Conservation (phyloP, 768 basidiomycete genomes). For the Hericium alpestre region DNA sequence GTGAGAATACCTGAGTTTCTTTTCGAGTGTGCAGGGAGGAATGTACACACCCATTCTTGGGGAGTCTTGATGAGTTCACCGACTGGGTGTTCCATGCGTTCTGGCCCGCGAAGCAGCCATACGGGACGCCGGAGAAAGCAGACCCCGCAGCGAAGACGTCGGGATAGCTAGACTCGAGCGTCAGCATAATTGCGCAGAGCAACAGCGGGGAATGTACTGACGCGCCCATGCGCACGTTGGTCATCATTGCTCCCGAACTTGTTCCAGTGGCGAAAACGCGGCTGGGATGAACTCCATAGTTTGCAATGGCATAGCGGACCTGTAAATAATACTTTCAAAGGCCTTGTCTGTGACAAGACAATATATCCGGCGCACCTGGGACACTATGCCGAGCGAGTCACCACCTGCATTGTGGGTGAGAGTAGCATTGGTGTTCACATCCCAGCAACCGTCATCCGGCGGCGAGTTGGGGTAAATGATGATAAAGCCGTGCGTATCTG, state of each 20-base stretch:
- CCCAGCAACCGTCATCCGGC: constrained; percentile 31
- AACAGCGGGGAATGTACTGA: no score
- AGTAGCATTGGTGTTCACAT: constrained; percentile 38
- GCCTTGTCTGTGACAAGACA: no score
- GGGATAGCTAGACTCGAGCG: background rate
- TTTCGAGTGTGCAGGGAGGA: no score
- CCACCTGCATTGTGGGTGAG: constrained; percentile 46
- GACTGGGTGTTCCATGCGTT: constrained; percentile 32
- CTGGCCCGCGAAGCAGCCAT: constrained; percentile 41
- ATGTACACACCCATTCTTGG: background rate
- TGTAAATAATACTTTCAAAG: no score
- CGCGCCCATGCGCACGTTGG: constrained; percentile 41
- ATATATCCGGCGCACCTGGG: constrained; percentile 19
- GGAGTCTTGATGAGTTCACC: background rate
- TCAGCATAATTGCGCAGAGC: no score
- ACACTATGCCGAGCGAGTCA: constrained; percentile 42
- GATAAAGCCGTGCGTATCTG: constrained; percentile 39
- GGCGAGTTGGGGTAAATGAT: constrained; percentile 28
- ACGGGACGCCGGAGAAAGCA: constrained; percentile 43
- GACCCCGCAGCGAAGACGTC: constrained; percentile 40
- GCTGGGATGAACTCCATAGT: constrained; percentile 33
- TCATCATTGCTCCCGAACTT: constrained; percentile 52
- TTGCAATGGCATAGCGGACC: constrained; percentile 35
- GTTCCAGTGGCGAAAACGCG: constrained; percentile 42
- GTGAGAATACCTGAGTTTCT: no score